Base-by-base conservation (phyloP, 2,329 filamentous ascomycete genomes). In the Neofusicoccum laricinum region DNA sequence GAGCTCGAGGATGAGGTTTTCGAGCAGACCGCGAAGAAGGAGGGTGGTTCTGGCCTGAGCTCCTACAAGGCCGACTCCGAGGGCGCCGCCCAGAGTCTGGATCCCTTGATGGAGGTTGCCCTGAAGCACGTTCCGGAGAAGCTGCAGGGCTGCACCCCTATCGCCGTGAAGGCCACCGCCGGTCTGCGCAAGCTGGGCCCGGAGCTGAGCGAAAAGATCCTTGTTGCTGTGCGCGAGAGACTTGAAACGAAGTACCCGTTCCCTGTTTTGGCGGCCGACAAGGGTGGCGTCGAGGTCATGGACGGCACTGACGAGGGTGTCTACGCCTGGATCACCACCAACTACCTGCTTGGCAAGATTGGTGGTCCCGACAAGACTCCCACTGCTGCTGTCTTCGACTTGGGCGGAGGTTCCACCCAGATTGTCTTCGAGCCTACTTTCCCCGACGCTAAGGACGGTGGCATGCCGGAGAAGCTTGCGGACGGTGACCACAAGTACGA, bases 351-450 rank as follows among this genome's bases (percentile, higher is more conserved):
- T 25, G 94, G 94, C 73, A 98, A 98, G 82, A 98, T 99, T 77
- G 95, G 95, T 66, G 91, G 91, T 11, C 91, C 93, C 1, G 94
- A 97, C 75, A 88, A 93, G 76, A 92, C 87, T 67, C 90, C 92
- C 58, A 98, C 95, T 1, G 96, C 95, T 45, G 95, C 95, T 58
- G 88, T 97, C 65, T 97, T 99, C 73, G 95, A 99, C 75, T 89
- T 99, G 55, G 95, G 95, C 68, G 95, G 95, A 72, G 95, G 95
- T 62, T 97, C 93, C 21, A 99, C 96, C 14, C 95, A 99, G 81
- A 97, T 99, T 74, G 96, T 99, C 70, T 99, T 98, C 78, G 88
- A 99, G 82, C 96, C 96, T 21, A 96, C 90, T 59, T 99, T 97
- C 80, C 90, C 91, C 76, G 85, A 86, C 63, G 85, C 86, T 64